A percentile compares a stretch with the other conserved stretches of the same genome.
Evolutionary conservation across 2,329 filamentous ascomycete genomes (phyloP).

Genomic region (Fusarium pininemorale): DNA sequence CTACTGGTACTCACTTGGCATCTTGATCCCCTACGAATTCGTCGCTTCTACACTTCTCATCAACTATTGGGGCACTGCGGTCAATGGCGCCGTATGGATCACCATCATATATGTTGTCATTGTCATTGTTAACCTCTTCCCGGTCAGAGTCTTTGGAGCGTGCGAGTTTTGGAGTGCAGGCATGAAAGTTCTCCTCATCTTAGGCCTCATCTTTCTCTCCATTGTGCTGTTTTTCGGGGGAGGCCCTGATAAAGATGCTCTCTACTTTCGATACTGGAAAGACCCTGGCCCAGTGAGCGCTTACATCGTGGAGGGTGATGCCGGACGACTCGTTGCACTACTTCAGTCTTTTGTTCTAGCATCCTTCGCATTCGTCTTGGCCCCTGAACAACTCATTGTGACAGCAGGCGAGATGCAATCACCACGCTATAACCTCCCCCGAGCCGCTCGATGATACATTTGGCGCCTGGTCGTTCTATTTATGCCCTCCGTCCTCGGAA

Average conservation of each 20-base stretch:
- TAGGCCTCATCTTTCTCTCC: background rate
- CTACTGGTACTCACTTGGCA: conserved; percentile 50
- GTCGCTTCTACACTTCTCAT: background rate
- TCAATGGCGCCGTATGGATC: background rate
- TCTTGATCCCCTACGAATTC: background rate
- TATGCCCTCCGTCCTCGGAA: conserved; percentile 32
- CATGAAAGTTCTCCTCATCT: background rate
- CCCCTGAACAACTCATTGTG: conserved; percentile 41
- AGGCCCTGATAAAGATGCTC: background rate
- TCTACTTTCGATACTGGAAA: background rate
- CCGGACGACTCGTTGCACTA: conserved; percentile 38
- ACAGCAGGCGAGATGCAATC: conserved; percentile 44
- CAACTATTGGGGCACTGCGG: background rate
- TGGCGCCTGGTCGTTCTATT: conserved; percentile 54
- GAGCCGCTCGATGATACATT: conserved; percentile 31
- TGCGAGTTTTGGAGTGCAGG: background rate
- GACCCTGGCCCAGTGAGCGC: background rate
- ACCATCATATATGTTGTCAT: background rate
- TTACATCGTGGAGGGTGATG: background rate
- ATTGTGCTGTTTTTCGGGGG: background rate
- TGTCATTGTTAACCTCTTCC: background rate
- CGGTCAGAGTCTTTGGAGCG: background rate
- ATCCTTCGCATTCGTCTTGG: conserved; percentile 33
- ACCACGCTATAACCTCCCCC: conserved; percentile 44
- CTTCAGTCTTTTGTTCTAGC: conserved; percentile 57